Evolutionary conservation across 1,284 basidiomycete genomes (phyloP).

Genomic region (Takashimella koratensis): DNA sequence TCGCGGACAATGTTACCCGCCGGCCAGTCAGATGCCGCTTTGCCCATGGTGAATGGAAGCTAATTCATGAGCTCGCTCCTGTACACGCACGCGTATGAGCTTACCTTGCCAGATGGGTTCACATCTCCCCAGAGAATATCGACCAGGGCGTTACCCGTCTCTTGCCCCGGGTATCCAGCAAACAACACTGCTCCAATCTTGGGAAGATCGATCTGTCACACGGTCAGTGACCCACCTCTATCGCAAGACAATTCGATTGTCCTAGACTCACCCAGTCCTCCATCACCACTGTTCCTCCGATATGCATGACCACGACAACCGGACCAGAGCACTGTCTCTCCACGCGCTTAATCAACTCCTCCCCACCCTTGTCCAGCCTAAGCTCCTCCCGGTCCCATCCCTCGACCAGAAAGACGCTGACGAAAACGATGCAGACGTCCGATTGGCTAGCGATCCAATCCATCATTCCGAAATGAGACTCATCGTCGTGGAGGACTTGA

Average conservation of each 20-base stretch:
- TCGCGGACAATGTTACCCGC: slow-evolving; percentile 42
- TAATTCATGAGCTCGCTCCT: slow-evolving; percentile 11
- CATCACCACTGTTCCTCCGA: slow-evolving; percentile 50
- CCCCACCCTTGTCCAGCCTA: slow-evolving; percentile 46
- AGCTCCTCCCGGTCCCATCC: slow-evolving; percentile 48
- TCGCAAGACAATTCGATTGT: no score
- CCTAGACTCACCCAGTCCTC: slow-evolving; percentile 39
- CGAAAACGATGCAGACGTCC: slow-evolving; percentile 52
- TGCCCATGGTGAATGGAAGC: slow-evolving; percentile 53
- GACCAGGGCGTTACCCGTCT: slow-evolving; percentile 64
- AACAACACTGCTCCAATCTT: slow-evolving; percentile 68
- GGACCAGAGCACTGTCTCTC: slow-evolving; percentile 63
- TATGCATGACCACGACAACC: slow-evolving; percentile 72
- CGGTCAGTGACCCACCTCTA: slow-evolving; percentile 18
- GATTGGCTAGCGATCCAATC: slow-evolving; percentile 33
- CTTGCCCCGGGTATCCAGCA: slow-evolving; percentile 66
- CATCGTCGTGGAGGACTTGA: slow-evolving; percentile 38
- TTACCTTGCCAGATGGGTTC: slow-evolving; percentile 63
- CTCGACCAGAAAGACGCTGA: slow-evolving; percentile 47
- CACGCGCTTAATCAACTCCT: slow-evolving; percentile 66
- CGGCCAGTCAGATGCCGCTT: slow-evolving; percentile 47
- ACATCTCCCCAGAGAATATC: slow-evolving; percentile 73
- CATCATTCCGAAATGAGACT: slow-evolving; percentile 29
- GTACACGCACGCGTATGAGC: slow-evolving; percentile 2
- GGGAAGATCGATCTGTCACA: slow-evolving; percentile 48